phyloP scores from a whole-genome alignment of 1,284 basidiomycete genomes.

The Phlebopus sp. region DNA sequence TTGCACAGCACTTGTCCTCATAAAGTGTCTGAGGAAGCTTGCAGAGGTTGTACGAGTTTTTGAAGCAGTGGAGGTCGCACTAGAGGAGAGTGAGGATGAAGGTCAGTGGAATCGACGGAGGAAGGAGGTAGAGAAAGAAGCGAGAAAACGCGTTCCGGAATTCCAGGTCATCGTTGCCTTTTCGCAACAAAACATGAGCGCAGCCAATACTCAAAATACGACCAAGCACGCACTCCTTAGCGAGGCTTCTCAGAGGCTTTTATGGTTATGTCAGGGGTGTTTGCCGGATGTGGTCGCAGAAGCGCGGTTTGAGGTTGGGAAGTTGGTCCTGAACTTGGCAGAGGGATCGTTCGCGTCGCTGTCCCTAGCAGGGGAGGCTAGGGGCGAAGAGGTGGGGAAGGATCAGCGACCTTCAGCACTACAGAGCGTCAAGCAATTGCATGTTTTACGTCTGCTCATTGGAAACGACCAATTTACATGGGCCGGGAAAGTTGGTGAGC shows the following conservation, averaged over 20 bases:
- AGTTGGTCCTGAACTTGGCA: slow-evolving; percentile 58
- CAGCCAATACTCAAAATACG: slow-evolving; percentile 8
- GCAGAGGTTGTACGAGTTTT: slow-evolving; percentile 54
- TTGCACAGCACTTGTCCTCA: slow-evolving; percentile 71
- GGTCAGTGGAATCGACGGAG: slow-evolving; percentile 69
- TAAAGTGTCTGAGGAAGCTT: slow-evolving; percentile 72
- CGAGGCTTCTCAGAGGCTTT: slow-evolving; percentile 75
- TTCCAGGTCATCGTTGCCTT: slow-evolving; percentile 82
- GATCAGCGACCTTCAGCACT: slow-evolving; percentile 37
- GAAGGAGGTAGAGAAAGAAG: slow-evolving; percentile 70
- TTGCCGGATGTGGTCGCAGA: slow-evolving; percentile 76
- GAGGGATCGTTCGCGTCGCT: slow-evolving; percentile 25
- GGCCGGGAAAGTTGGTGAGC: slow-evolving; percentile 68
- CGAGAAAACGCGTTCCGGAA: slow-evolving; percentile 77
- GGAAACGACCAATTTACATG: slow-evolving; percentile 77
- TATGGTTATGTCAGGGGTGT: slow-evolving; percentile 82
- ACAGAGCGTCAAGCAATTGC: slow-evolving; percentile 67
- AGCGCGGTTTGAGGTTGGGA: slow-evolving; percentile 83
- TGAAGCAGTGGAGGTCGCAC: slow-evolving; percentile 44
- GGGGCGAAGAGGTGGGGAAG: slow-evolving; percentile 2
- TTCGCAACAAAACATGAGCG: slow-evolving; percentile 48
- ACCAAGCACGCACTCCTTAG: slow-evolving; percentile 57
- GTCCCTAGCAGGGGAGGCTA: slow-evolving; percentile 16
- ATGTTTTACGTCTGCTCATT: slow-evolving; percentile 71
- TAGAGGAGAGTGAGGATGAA: slow-evolving; percentile 62